Percentiles rank a stretch among this genome's conserved stretches.
Evolutionary conservation across 2,329 filamentous ascomycete genomes (phyloP).

Genomic region (Aspergillus caelatus): DNA sequence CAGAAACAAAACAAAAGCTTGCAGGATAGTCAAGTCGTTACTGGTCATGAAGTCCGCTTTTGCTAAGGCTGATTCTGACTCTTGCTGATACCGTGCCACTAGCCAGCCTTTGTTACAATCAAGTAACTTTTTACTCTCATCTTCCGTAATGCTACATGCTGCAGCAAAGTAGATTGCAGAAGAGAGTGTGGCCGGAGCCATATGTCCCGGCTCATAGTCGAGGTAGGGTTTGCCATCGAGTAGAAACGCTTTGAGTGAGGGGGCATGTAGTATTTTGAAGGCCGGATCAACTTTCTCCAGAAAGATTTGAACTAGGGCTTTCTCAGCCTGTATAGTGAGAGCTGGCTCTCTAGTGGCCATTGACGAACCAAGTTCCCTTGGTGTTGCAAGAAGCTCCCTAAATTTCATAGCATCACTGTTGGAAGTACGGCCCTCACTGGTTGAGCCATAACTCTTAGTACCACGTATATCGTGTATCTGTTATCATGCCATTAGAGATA

Average conservation of each 20-base stretch:
- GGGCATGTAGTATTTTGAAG: constrained; percentile 36
- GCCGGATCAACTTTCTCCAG: constrained; percentile 33
- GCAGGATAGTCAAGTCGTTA: constrained; percentile 35
- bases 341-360: constrained; percentile 5
- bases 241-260: constrained; percentile 31
- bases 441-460: not conserved
- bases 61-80: constrained; percentile 29
- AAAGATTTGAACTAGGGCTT: constrained; percentile 29
- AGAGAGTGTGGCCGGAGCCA: constrained; percentile 28
- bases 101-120: constrained; percentile 20
- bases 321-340: not conserved
- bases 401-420: constrained; percentile 6
- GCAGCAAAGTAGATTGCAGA: constrained; percentile 32
- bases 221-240: constrained; percentile 31
- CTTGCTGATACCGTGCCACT: constrained; percentile 26
- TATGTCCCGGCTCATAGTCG: constrained; percentile 31
- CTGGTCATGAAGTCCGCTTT: constrained; percentile 33
- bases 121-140: constrained; percentile 27
- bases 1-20: constrained; percentile 36
- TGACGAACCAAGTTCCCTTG: constrained; percentile 16
- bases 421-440: not conserved
- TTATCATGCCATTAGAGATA: constrained; percentile 4
- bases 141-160: constrained; percentile 27
- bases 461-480: constrained; percentile 3
- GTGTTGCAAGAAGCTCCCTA: constrained; percentile 15